Base-by-base conservation (phyloP, 805 yeast genomes). In the Jamesozyma jinghongensis region DNA sequence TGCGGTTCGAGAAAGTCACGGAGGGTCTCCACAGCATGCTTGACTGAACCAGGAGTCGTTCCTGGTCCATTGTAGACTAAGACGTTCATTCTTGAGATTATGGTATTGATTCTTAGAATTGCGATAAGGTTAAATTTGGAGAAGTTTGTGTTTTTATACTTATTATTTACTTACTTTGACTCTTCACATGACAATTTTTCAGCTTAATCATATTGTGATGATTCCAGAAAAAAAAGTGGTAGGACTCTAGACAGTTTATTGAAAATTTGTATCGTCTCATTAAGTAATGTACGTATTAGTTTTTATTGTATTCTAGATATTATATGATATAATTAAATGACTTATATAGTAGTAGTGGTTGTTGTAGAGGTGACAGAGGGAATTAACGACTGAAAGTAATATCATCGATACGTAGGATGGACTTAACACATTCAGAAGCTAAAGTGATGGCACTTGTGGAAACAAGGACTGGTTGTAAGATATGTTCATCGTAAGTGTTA, bases 361-460 rank as follows among this genome's bases (percentile, higher is more conserved):
- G n/a, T n/a, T n/a, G n/a, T n/a, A n/a, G n/a, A n/a, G n/a, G n/a
- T n/a, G n/a, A n/a, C n/a, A n/a, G n/a, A n/a, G n/a, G n/a, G n/a
- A n/a, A n/a, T 61, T 69, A 84, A 62, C 95, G 77, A 63, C 94
- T 80, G 61, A 92, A 85, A 32, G 95, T 84, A 54, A 92, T 94
- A 64, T 94, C 99, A 65, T 92, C 99, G 56, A 92, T 92, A 66
- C 98, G 81, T 62, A 92, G 72, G 49, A 92, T 87, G 34, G 95
- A 83, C 68, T 92, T 94, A 44, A 90, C 97, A 50, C 95, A 84
- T 69, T 92, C 99, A 17, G 97, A 81, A 26, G 97, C 97, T 53
- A 92, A 74, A 12, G 94, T 79, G 43, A 92, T 81, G 37, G 97
- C 96, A 64, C 95, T 85, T 16, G 92, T 88, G 61, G 82, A 84